These are phyloP conservation scores for Pseudogymnoascus sp. DNA, from an alignment of 2,329 filamentous ascomycete genomes.

Conservation along the genomic window DNA sequence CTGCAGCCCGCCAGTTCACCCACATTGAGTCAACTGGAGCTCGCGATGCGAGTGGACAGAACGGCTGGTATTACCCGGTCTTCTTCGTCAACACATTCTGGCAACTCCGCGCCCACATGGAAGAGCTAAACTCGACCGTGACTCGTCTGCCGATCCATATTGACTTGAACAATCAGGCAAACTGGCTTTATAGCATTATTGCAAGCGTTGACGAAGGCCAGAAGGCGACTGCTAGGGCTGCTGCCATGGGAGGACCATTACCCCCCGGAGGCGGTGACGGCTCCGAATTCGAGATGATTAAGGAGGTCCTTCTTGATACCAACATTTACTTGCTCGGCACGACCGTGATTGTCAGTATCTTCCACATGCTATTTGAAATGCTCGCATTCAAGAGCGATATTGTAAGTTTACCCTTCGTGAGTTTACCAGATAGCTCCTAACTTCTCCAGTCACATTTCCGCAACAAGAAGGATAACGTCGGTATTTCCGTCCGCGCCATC, in stretches of 20 bases:
- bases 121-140: constrained; percentile 81
- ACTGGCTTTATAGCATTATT: constrained; percentile 87
- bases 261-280: constrained; percentile 78
- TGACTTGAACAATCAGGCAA: constrained; percentile 69
- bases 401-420: constrained; percentile 33
- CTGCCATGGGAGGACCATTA: constrained; percentile 49
- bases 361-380: constrained; percentile 92
- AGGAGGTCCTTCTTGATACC: constrained; percentile 88
- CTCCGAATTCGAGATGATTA: constrained; percentile 92
- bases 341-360: constrained; percentile 74
- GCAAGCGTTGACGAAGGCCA: constrained; percentile 80
- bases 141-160: constrained; percentile 75
- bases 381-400: constrained; percentile 97
- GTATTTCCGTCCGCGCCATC: constrained; percentile 92
- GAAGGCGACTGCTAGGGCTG: constrained; percentile 73
- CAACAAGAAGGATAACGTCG: constrained; percentile 99
- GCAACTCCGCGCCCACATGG: constrained; percentile 91
- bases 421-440: not conserved
- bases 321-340: constrained; percentile 85
- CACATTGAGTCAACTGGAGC: constrained; percentile 73
- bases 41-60: constrained; percentile 74
- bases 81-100: constrained; percentile 95
- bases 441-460: constrained; percentile 68
- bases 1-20: constrained; percentile 70
- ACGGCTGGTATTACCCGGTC: constrained; percentile 90